A percentile compares a stretch with the other conserved stretches of the same genome.
phyloP scores from a whole-genome alignment of 495 filamentous ascomycete species.

The Glarea lozoyensis region DNA sequence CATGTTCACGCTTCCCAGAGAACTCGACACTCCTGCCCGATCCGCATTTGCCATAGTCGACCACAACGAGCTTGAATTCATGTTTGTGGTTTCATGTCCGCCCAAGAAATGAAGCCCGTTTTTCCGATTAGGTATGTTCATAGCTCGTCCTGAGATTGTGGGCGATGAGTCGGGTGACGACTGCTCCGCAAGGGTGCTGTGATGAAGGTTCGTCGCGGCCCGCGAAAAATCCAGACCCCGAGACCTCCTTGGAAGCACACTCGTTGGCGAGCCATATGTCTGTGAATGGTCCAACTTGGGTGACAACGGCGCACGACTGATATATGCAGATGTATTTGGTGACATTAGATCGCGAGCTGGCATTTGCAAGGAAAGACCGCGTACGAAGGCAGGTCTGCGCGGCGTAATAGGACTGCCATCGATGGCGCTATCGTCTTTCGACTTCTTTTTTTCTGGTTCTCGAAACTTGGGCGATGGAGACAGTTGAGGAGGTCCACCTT shows the following conservation, averaged over 20 bases:
- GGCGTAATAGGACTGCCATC: slow-evolving; percentile 54
- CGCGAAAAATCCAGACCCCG: slow-evolving; percentile 87
- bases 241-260: slow-evolving; percentile 76
- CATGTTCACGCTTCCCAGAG: slow-evolving; percentile 75
- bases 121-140: slow-evolving; percentile 58
- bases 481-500: slow-evolving; percentile 39
- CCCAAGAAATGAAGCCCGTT: slow-evolving; percentile 26
- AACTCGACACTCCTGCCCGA: slow-evolving; percentile 68
- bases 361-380: slow-evolving; percentile 68
- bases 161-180: slow-evolving; percentile 93
- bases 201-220: slow-evolving; percentile 89
- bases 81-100: slow-evolving; percentile 31
- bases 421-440: slow-evolving; percentile 77
- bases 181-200: slow-evolving; percentile 83
- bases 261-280: slow-evolving; percentile 75
- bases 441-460: slow-evolving; percentile 41
- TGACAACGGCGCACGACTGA: slow-evolving; percentile 63
- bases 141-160: slow-evolving; percentile 66
- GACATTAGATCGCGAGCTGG: slow-evolving; percentile 45
- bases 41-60: slow-evolving; percentile 41
- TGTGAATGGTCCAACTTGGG: slow-evolving; percentile 77
- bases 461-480: slow-evolving; percentile 60
- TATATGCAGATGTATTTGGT: slow-evolving; percentile 43
- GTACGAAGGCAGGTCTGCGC: slow-evolving; percentile 47
- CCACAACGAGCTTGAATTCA: slow-evolving; percentile 25